Base-by-base conservation (phyloP, 495 filamentous ascomycete genomes). In the Stereocaulon alpinum region DNA sequence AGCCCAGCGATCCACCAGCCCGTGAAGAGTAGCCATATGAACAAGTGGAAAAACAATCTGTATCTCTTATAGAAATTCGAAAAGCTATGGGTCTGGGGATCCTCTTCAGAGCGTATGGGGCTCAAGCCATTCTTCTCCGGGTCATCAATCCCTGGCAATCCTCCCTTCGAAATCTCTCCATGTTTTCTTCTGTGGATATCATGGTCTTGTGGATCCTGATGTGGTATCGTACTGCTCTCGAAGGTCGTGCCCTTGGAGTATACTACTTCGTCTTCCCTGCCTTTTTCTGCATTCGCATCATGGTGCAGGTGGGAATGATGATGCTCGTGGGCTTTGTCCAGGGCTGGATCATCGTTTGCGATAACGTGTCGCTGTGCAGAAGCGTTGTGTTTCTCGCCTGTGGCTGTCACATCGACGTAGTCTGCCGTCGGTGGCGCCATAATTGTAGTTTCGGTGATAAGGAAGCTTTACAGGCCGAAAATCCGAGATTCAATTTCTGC, bases 1-100 rank as follows among this genome's bases (percentile, higher is more conserved):
- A 95, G 77, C 43, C 86, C 83, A 45, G 84, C 86, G 59, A 93
- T 91, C 89, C 88, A 95, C 91, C 91, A 95, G 55, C 80, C 83
- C 45, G 83, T 86, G 60, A 84, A 83, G 45, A 85, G 40, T 14
- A 81, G 63, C 73, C 75, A 83, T 47, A 80, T 68, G 42, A 77
- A 69, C 18, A 77, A 65, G 67, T 82, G 76, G 47, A 76, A 68
- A 18, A 76, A 67, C 59, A 78, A 68, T 49, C 66, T 56, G 62
- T 72, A 74, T 63, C 66, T 72, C 41, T 22, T 48, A 54, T 76
- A 78, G 59, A 73, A 72, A 27, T 52, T 61, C 9, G 71, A 65
- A 22, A 71, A 58, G 6, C 11, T 59, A 53, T 70, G 69, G 43
- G 50, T 59, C 48, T 68, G 61, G 20, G 67, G 69, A 61, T 69